Evolutionary conservation across 768 basidiomycete species (phyloP), one percentile per base, ranked within the genome.

Genomic region (Tubosaeta sp.): DNA sequence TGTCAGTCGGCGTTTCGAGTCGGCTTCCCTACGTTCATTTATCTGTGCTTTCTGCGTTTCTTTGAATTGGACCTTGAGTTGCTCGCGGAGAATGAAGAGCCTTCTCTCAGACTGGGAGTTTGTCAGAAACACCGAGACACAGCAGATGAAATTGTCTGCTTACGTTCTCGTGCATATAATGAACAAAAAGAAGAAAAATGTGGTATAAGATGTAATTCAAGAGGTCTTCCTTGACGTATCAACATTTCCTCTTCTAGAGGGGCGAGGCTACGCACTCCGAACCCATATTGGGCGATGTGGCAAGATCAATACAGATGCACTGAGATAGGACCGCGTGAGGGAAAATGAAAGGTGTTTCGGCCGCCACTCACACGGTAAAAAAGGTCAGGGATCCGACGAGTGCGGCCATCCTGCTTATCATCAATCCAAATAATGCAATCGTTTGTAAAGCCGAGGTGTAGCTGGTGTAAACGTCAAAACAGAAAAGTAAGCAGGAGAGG

Each of bases 141-240:
- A 27, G 19, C 14, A 18, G 18, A 38, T 7, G 29, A 14, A 21
- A 10, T 22, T 11, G 3, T 40, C 19, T n/a, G 44, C 79, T 58
- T 56, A 80, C 82, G 39, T 70, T 78, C 67, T 86, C 84, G 41
- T 78, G 73, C 71, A 78, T 79, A 56, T 83, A 85, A 64, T 84
- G 82, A 4, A 87, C 79, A 62, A 86, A 90, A 18, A 94, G 79
- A 53, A 95, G 70, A 67, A 94, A 92, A 4, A 71, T 75, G 54
- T 92, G 87, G 65, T 87, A 94, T n/a, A 89, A 61, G 46, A 85
- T 67, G 59, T 89, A 87, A 70, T 85, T 82, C 59, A 87, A 76
- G 67, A 83, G 73, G 61, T 77, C 82, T 84, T 54, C 10, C 27
- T 36, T 34, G 43, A 41, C 19, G 24, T 42, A 39, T 62, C 21